phyloP scores from a whole-genome alignment of 2,329 filamentous ascomycete genomes.

The Scedosporium aurantiacum region DNA sequence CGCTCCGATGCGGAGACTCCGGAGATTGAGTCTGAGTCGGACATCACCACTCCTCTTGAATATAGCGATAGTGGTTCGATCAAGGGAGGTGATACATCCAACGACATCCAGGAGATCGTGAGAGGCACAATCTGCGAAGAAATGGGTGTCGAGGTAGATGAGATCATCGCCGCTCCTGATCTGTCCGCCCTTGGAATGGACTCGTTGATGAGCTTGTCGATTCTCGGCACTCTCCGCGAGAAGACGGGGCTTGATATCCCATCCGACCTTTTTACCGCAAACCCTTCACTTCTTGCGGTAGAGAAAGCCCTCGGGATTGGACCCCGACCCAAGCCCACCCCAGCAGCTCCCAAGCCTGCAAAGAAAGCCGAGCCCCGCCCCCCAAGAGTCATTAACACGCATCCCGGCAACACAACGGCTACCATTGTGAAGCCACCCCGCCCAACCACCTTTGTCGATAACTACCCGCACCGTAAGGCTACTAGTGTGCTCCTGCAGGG shows the following conservation, averaged over 20 bases:
- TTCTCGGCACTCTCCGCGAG: constrained; percentile 43
- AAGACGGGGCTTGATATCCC: constrained; percentile 43
- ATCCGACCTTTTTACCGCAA: constrained; percentile 48
- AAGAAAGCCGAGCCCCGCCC: constrained; percentile 14
- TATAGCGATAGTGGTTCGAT: constrained; percentile 38
- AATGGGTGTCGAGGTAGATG: constrained; percentile 59
- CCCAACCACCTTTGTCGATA: constrained; percentile 26
- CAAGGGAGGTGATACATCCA: constrained; percentile 28
- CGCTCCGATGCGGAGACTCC: constrained; percentile 31
- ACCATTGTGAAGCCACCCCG: constrained; percentile 33
- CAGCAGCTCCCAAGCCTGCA: constrained; percentile 17
- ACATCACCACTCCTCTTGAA: constrained; percentile 41
- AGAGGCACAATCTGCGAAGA: constrained; percentile 59
- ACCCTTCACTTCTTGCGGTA: constrained; percentile 53
- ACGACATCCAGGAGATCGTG: constrained; percentile 39
- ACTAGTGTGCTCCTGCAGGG: constrained; percentile 37
- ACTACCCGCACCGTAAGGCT: constrained; percentile 39
- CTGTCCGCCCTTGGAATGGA: constrained; percentile 48
- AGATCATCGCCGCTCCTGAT: constrained; percentile 43
- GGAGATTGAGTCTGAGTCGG: constrained; percentile 35
- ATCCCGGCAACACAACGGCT: constrained; percentile 29
- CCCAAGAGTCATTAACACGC: constrained; percentile 15
- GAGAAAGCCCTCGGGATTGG: constrained; percentile 49
- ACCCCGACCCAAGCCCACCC: constrained; percentile 25
- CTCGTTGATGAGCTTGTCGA: constrained; percentile 45